Base-by-base conservation (phyloP, 2,329 filamentous ascomycete genomes). In the Claviceps lovelessii region DNA sequence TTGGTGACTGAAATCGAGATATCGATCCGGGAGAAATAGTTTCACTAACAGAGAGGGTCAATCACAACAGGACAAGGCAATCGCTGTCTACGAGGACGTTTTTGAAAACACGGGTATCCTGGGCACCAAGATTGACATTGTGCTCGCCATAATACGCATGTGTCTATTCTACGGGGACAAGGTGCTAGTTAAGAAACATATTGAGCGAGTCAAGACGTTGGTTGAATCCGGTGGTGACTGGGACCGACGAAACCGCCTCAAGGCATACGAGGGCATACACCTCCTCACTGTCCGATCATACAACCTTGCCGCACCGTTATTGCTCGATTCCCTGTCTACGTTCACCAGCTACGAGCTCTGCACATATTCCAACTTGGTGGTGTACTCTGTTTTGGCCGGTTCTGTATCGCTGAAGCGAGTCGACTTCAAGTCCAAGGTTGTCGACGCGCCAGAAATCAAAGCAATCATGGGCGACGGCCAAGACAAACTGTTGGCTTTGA, bases 341-440 rank as follows among this genome's bases (percentile, higher is more conserved):
- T 98, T 98, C 71, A 98, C 93, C 58, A 96, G 90, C 70, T 96
- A 96, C 74, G 93, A 98, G 72, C 83, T 98, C 51, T 98, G 93
- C 83, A 91, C 86, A 61, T 98, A 98, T 76, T 95, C 90, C 56
- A 86, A 83, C 58, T 81, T 98, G 29, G 93, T 98, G 52, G 84
- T 96, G 55, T 98, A 97, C 74, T 90, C 93, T 1, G 91, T 97
- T 28, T 83, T 98, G 39, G 90, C 93, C 41, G 93, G 93, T 56
- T 94, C 90, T 7, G 85, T 97, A 29, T 93, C 91, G 49, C 80
- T 98, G 55, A 95, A 96, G 76, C 86, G 93, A 51, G 89, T 96
- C 39, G 93, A 98, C 71, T 98, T 98, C 80, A 98, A 98, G 78
- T 88, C 88, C 61, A 97, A 97, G 76, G 93, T 98, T 31, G 91